Conservation (phyloP, 192 early-diverging fungal species). For the Entomortierella beljakovae region DNA sequence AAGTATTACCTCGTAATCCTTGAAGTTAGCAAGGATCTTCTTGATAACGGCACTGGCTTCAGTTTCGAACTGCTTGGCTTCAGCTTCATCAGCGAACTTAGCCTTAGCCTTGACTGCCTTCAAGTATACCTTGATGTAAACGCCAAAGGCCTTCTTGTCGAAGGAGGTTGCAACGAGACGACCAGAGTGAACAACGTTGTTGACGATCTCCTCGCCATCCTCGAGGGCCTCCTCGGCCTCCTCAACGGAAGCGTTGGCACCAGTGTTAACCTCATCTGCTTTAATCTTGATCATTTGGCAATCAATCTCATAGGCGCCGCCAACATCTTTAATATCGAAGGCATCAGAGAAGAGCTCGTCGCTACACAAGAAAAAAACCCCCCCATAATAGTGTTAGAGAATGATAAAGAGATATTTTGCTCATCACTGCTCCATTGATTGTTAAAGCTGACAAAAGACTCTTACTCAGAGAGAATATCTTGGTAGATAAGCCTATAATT, state of each 20-base stretch:
- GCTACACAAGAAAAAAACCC: slow-evolving; percentile 46
- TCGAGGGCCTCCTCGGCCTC: slow-evolving; percentile 76
- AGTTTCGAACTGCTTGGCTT: slow-evolving; percentile 51
- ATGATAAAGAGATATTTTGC: not conserved
- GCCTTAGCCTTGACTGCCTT: slow-evolving; percentile 79
- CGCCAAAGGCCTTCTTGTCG: slow-evolving; percentile 92
- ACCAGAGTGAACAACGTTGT: slow-evolving; percentile 88
- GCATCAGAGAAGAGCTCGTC: slow-evolving; percentile 96
- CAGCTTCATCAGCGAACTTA: slow-evolving; percentile 51
- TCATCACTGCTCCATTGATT: not conserved
- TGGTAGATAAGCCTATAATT: slow-evolving; percentile 62
- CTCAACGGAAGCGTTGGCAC: slow-evolving; percentile 94
- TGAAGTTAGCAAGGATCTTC: slow-evolving; percentile 84
- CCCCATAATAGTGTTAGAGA: not conserved
- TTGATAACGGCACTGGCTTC: slow-evolving; percentile 73
- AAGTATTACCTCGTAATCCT: slow-evolving; percentile 57
- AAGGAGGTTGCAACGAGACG: slow-evolving; percentile 81
- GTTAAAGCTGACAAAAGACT: not conserved
- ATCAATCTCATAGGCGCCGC: slow-evolving; percentile 83
- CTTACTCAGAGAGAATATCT: slow-evolving; percentile 75
- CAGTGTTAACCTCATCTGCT: slow-evolving; percentile 85
- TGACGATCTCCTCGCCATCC: slow-evolving; percentile 72
- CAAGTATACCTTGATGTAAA: slow-evolving; percentile 96
- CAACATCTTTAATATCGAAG: slow-evolving; percentile 73
- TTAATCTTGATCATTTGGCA: slow-evolving; percentile 70